Base-by-base conservation (phyloP, 345 rosid species). In the Populus ilicifolia region DNA sequence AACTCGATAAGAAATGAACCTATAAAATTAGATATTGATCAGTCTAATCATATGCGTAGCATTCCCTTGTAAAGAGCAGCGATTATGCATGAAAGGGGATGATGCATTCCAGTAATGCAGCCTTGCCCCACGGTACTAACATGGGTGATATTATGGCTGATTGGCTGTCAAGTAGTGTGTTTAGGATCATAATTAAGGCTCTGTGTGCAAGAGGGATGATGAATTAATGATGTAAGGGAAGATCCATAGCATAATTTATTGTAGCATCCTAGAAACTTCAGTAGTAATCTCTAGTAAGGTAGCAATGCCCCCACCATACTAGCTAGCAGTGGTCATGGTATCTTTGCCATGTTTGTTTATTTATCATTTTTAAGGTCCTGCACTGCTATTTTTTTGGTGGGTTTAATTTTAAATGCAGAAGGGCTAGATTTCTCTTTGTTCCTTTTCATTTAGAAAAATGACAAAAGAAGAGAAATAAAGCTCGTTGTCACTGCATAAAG, bases 401-500 rank as follows among this genome's bases (percentile, higher is more conserved):
- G 27, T 44, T 72, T 72, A 11, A 10, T n/a, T 50, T 46, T 30
- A 72, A 36, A 71, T 17, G 43, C 41, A 5, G 52, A 29, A 25
- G 4, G 2, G n/a, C 0, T 59, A 20, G 8, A 20, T 72, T 72
- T 50, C 56, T 12, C 64, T 68, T 65, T 18, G 5, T 13, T 63
- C 50, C 33, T 61, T 67, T 83, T 80, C 36, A 77, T 77, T 33
- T 82, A 75, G 81, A 82, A 80, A 78, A 71, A 80, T 74, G 81
- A 74, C 77, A 73, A 82, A 61, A 79, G 2, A 35, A 67, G 27
- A 16, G 71, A 76, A 67, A 73, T 77, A 84, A 84, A 88, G 84
- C 89, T 85, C 89, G 73, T 77, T 83, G 86, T 83, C 90, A 79
- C 89, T 84, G 88, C 84, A 74, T 64, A 80, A 80, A 83, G 75